A percentile compares a stretch with the other conserved stretches of the same genome.
Conservation (phyloP, 2,329 filamentous ascomycete species). For the Epichloe gansuensis region DNA sequence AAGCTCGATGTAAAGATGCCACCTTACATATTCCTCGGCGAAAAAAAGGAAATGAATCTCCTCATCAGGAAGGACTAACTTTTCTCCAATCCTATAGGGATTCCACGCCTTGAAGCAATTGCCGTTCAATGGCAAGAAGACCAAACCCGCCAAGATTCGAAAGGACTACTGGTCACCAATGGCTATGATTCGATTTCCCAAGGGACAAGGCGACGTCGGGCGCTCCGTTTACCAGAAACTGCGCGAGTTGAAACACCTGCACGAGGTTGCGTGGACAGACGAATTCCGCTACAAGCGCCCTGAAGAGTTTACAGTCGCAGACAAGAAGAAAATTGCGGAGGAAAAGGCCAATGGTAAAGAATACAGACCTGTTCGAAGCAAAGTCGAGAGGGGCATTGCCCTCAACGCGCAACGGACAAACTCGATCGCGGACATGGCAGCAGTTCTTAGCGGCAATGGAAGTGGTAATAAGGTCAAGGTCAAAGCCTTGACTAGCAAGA, state of each 20-base stretch:
- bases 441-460: constrained; percentile 39
- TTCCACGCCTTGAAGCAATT: constrained; percentile 42
- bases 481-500: constrained; percentile 10
- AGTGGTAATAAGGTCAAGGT: constrained; percentile 40
- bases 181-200: constrained; percentile 45
- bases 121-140: constrained; percentile 57
- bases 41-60: neutral
- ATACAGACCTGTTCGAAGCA: constrained; percentile 23
- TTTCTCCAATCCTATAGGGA: constrained; percentile 13
- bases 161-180: constrained; percentile 57
- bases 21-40: too few relatives aligned
- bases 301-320: constrained; percentile 20
- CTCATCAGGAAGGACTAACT: neutral
- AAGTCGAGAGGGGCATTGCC: constrained; percentile 34
- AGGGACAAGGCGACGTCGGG: constrained; percentile 39
- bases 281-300: constrained; percentile 30
- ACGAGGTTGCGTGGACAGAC: constrained; percentile 49
- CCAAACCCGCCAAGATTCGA: constrained; percentile 47
- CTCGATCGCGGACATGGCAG: constrained; percentile 51
- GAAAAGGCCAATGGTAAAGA: constrained; percentile 18
- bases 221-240: constrained; percentile 50
- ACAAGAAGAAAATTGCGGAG: constrained; percentile 22
- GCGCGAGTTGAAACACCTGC: constrained; percentile 50
- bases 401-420: constrained; percentile 51
- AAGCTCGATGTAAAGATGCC: constrained; percentile 30